Evolutionary conservation across 106 monocot species (phyloP).

Genomic region (Iris macrosiphon): DNA sequence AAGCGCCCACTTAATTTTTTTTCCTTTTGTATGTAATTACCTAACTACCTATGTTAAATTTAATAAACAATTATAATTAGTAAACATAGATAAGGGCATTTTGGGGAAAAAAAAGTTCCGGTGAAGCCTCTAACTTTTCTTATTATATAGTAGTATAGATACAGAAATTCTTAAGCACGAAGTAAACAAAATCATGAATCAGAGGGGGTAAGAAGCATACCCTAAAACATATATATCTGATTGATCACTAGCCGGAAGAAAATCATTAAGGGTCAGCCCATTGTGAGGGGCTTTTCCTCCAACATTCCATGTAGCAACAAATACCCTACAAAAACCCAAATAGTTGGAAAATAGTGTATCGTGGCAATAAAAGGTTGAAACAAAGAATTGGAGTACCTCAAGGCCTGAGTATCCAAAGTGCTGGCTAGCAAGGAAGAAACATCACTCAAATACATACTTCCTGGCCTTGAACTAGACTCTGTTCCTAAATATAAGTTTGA

Average conservation of each 20-base stretch:
- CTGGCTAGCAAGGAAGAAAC: conserved; percentile 13
- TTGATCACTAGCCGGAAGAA: conserved; percentile 49
- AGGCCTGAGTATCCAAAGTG: conserved; percentile 22
- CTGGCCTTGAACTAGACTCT: conserved; percentile 8
- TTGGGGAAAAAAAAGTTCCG: too few species aligned
- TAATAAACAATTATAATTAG: too few species aligned
- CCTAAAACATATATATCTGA: conserved; percentile 77
- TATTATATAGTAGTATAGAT: too few species aligned
- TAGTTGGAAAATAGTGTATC: neutral
- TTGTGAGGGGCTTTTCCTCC: conserved; percentile 56
- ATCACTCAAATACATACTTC: conserved; percentile 8
- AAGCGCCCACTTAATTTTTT: too few species aligned
- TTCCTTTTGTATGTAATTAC: too few species aligned
- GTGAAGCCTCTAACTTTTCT: too few species aligned
- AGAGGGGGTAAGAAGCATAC: conserved; percentile 20
- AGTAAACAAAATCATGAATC: neutral
- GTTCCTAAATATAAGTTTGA: conserved; percentile 6
- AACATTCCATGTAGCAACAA: conserved; percentile 76
- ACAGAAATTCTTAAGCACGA: neutral
- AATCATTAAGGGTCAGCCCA: conserved; percentile 48
- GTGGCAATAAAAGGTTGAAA: neutral
- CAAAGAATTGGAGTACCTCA: conserved; percentile 28
- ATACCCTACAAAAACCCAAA: conserved; percentile 28
- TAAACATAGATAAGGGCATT: too few species aligned
- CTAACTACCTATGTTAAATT: too few species aligned